Evolutionary conservation across 2,329 filamentous ascomycete species (phyloP).

Genomic region (Apiospora koreana): DNA sequence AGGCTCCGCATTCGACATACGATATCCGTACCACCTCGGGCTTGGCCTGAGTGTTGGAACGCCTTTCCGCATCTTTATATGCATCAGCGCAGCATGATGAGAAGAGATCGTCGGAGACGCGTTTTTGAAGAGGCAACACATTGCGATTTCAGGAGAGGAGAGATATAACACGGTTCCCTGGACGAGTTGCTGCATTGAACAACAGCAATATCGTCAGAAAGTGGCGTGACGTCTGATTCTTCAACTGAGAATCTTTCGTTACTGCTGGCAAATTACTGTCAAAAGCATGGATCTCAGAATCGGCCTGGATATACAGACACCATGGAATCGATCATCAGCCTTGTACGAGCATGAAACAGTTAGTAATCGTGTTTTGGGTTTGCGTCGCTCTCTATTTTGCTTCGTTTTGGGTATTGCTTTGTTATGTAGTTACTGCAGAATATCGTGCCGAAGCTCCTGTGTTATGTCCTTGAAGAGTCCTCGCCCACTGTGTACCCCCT

Average conservation of each 20-base stretch:
- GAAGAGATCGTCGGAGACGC: not conserved
- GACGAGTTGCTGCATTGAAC: not conserved
- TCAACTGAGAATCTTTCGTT: too few species aligned
- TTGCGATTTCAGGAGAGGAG: not conserved
- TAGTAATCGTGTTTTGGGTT: not conserved
- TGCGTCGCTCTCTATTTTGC: not conserved
- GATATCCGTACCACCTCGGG: too few species aligned
- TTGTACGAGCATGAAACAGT: too few species aligned
- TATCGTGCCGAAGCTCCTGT: not conserved
- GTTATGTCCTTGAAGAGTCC: slow-evolving; percentile 25
- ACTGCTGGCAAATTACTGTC: too few species aligned
- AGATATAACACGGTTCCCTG: not conserved
- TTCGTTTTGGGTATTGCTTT: not conserved
- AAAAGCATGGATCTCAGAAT: too few species aligned
- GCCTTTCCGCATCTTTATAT: too few species aligned
- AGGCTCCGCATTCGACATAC: not conserved
- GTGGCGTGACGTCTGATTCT: not conserved
- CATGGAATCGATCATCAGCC: not conserved
- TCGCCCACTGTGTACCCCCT: slow-evolving; percentile 82
- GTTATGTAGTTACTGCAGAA: not conserved
- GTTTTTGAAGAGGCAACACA: not conserved
- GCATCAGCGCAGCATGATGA: not conserved
- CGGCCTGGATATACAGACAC: too few species aligned
- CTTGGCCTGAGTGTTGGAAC: too few species aligned
- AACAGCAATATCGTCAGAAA: not conserved